Base-by-base conservation (phyloP, 805 yeast genomes). In the Starmerella bombicola region DNA sequence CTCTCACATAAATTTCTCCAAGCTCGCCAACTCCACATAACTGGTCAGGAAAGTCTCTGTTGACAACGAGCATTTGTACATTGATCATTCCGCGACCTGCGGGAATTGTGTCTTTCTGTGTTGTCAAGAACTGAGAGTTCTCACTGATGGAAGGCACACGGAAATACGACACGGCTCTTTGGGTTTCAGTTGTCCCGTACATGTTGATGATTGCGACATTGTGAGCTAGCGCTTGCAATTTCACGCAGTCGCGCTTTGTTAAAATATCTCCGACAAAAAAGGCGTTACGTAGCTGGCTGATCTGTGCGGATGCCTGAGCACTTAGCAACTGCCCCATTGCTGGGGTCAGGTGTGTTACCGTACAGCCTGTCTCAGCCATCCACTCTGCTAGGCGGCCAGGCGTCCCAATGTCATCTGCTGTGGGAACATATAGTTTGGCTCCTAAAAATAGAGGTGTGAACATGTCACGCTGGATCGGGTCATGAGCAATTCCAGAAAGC, bases 101-200 rank as follows among this genome's bases (percentile, higher is more conserved):
- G 41, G 98, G 97, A 80, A 91, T 85, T 41, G 84, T 80, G 55
- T 91, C 97, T 62, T 93, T 91, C 64, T 83, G 80, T 37, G 78
- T 71, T 56, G 76, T 78, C 58, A 91, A 69, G 61, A 81, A 86
- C 19, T 71, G 64, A 19, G 88, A 70, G 59, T 86, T 85, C 33
- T 69, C 57, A 18, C 69, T 58, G 50, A 83, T 69, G 22, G 93
- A 74, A 32, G 82, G 76, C 47, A 93, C 88, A 59, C 84, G 93
- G 64, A 74, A 93, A 63, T 74, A 91, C 0, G 97, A 86, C 20
- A 91, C 99, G 2, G 99, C 91, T 58, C 99, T 75, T 68, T 93
- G 99, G 13, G 99, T 91, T 63, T 91, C 99, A 9, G 99, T 91
- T 30, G 99, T 91, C 56, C 99, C 99, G 61, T 91, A 91, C 99